A percentile compares a stretch with the other conserved stretches of the same genome.
Evolutionary conservation across 139 green algal genomes (phyloP).

Genomic region (Chlamydomonas sphaeroides): DNA sequence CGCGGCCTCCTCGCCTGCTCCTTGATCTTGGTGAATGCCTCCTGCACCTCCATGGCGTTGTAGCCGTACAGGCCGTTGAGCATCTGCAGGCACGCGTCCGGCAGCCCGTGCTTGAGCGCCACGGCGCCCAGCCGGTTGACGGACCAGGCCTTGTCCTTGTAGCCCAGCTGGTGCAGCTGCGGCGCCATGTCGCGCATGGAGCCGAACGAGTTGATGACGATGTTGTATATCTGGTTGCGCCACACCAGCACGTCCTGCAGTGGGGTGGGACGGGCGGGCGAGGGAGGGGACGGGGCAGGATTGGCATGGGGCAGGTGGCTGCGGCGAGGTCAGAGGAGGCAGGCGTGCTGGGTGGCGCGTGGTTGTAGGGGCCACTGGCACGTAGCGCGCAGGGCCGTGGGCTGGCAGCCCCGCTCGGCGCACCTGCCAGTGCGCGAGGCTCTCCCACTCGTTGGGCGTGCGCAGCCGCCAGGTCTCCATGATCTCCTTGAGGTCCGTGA

Average conservation of each 20-base stretch:
- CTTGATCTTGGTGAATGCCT: slow-evolving; percentile 97
- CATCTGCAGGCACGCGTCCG: slow-evolving; percentile 71
- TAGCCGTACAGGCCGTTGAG: slow-evolving; percentile 97
- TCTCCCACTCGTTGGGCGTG: slow-evolving; percentile 96
- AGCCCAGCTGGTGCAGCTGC: slow-evolving; percentile 64
- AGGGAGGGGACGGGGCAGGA: no score
- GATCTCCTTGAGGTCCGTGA: slow-evolving; percentile 87
- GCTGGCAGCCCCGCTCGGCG: no score
- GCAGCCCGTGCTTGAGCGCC: slow-evolving; percentile 65
- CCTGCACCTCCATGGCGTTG: slow-evolving; percentile 97
- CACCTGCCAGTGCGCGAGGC: slow-evolving; percentile 82
- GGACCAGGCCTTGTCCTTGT: slow-evolving; percentile 93
- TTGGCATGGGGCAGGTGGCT: no score
- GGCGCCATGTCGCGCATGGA: slow-evolving; percentile 40
- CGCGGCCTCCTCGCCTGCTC: slow-evolving; percentile 81
- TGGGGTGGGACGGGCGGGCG: no score
- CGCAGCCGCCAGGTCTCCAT: slow-evolving; percentile 90
- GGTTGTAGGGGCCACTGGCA: no score
- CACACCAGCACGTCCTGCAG: slow-evolving; percentile 91
- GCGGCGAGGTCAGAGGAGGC: no score
- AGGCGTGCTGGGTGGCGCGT: no score
- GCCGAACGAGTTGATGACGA: slow-evolving; percentile 90
- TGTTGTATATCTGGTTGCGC: slow-evolving; percentile 97
- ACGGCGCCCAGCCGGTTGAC: slow-evolving; percentile 93
- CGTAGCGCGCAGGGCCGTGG: no score